These are phyloP conservation scores for Tricholoma furcatifolium DNA, from an alignment of 768 basidiomycete species.

Conservation along the genomic window DNA sequence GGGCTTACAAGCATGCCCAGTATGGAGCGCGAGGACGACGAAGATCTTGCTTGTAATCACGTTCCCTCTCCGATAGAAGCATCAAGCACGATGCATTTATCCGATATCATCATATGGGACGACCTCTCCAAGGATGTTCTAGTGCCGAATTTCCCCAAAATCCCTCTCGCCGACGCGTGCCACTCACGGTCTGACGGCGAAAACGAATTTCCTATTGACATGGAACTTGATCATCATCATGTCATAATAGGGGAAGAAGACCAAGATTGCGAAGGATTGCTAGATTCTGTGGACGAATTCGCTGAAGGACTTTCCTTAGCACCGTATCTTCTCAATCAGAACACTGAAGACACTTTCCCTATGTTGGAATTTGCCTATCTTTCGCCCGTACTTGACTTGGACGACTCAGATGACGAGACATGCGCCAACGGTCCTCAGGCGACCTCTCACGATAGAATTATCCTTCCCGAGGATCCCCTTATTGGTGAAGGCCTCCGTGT, in stretches of 20 bases:
- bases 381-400: slow-evolving; percentile 12
- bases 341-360: neutral
- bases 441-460: slow-evolving; percentile 3
- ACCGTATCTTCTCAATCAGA: neutral
- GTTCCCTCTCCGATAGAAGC: slow-evolving; percentile 3
- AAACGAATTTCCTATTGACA: slow-evolving; percentile 3
- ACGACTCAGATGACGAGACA: slow-evolving; percentile 8
- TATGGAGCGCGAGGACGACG: slow-evolving; percentile 17
- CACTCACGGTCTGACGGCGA: slow-evolving; percentile 6
- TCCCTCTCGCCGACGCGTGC: neutral
- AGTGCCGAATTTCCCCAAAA: neutral
- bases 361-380: neutral
- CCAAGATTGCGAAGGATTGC: slow-evolving; percentile 8
- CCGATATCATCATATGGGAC: slow-evolving; percentile 13
- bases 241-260: slow-evolving; percentile 1
- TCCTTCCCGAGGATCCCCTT: neutral
- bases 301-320: neutral
- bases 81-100: neutral
- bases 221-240: slow-evolving; percentile 9
- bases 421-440: slow-evolving; percentile 2
- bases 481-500: slow-evolving; percentile 1
- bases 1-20: slow-evolving; percentile 7
- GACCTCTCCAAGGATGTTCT: slow-evolving; percentile 9
- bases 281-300: slow-evolving; percentile 4
- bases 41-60: slow-evolving; percentile 17